A percentile compares a stretch with the other conserved stretches of the same genome.
Evolutionary conservation across 805 yeast species (phyloP).

Genomic region (Nematodospora valgi): DNA sequence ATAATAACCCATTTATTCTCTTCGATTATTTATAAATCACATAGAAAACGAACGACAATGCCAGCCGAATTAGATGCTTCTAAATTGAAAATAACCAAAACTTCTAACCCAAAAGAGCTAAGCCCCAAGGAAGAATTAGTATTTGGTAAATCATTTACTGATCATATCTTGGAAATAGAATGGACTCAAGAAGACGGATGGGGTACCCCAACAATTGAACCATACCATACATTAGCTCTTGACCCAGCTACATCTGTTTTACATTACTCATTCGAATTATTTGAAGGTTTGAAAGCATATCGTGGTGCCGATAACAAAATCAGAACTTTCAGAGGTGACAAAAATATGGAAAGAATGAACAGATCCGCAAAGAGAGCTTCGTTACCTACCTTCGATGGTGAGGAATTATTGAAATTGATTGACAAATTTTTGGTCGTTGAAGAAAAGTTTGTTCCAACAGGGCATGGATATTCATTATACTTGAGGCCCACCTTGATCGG

Average conservation of each 20-base stretch:
- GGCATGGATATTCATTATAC: constrained; percentile 87
- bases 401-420: constrained; percentile 70
- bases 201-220: constrained; percentile 84
- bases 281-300: constrained; percentile 96
- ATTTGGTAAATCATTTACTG: constrained; percentile 61
- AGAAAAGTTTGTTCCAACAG: constrained; percentile 73
- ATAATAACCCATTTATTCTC: too few relatives aligned
- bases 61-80: constrained; percentile 36
- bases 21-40: too few relatives aligned
- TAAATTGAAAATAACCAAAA: constrained; percentile 33
- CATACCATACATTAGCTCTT: constrained; percentile 69
- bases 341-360: constrained; percentile 90
- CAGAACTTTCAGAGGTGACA: constrained; percentile 87
- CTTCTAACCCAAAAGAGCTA: constrained; percentile 33
- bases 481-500: constrained; percentile 95
- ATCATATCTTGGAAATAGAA: constrained; percentile 83
- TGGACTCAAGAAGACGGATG: constrained; percentile 81
- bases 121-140: constrained; percentile 38
- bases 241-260: constrained; percentile 91
- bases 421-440: constrained; percentile 76
- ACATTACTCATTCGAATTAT: constrained; percentile 92
- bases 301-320: constrained; percentile 55
- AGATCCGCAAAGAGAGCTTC: constrained; percentile 84
- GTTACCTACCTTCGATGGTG: constrained; percentile 80
- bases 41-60: neutral